phyloP scores from a whole-genome alignment of 352 stramenopile species.

The Globisporangium yorkense region DNA sequence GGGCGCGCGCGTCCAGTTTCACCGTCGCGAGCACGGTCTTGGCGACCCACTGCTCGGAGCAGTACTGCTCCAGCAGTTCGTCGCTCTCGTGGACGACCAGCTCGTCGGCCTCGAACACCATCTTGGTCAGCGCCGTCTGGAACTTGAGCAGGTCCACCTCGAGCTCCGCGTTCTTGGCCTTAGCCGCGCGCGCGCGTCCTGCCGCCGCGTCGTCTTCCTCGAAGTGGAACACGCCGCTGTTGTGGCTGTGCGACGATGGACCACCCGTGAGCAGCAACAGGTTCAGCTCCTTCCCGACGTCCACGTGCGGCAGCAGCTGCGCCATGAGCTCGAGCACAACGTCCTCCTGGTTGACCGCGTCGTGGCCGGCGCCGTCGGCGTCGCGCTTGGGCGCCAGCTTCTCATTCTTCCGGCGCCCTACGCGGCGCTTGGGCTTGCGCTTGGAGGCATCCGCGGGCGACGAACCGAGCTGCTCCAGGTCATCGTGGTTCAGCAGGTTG shows the following conservation, averaged over 20 bases:
- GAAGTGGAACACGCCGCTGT: constrained; percentile 66
- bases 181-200: neutral
- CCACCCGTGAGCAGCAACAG: constrained; percentile 47
- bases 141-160: constrained; percentile 65
- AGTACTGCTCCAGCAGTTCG: constrained; percentile 33
- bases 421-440: constrained; percentile 46
- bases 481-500: constrained; percentile 61
- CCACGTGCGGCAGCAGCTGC: constrained; percentile 50
- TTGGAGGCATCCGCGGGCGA: constrained; percentile 32
- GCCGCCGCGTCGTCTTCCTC: constrained; percentile 38
- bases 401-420: constrained; percentile 50
- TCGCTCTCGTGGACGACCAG: constrained; percentile 17
- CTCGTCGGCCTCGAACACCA: constrained; percentile 36
- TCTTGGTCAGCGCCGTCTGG: constrained; percentile 39
- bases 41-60: constrained; percentile 45
- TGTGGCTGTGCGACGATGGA: constrained; percentile 18
- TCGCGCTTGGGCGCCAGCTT: constrained; percentile 21
- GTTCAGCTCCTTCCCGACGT: constrained; percentile 81
- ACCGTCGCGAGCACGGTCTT: constrained; percentile 37
- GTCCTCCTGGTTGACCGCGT: constrained; percentile 47
- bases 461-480: constrained; percentile 58
- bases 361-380: constrained; percentile 10
- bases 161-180: constrained; percentile 9
- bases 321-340: constrained; percentile 77
- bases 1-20: constrained; percentile 46